Percentiles rank a stretch among this genome's conserved stretches.
phyloP scores from a whole-genome alignment of 441 rosid species.

The Pelargonium fulgidum region DNA sequence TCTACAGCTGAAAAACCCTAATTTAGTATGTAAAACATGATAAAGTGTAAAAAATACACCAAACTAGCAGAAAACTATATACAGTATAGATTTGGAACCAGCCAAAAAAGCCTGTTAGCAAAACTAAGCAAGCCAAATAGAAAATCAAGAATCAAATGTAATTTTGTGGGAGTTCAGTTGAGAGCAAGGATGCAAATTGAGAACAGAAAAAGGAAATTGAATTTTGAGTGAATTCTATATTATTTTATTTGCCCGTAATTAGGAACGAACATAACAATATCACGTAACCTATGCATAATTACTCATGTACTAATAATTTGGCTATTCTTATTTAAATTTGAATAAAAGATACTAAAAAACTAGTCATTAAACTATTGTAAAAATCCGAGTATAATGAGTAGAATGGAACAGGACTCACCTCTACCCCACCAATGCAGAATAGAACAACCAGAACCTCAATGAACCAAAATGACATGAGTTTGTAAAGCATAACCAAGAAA shows the following conservation, averaged over 20 bases:
- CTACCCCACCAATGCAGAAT: slow-evolving; percentile 62
- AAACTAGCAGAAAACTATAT: not conserved
- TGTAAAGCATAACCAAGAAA: slow-evolving; percentile 64
- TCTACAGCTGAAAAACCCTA: not conserved
- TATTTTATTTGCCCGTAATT: not conserved
- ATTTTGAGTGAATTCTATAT: not conserved
- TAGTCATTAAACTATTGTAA: not conserved
- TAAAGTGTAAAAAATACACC: not conserved
- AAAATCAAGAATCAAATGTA: not conserved
- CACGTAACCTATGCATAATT: slow-evolving; percentile 6
- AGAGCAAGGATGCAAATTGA: not conserved
- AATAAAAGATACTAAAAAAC: not conserved
- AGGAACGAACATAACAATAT: not conserved
- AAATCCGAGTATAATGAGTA: not conserved
- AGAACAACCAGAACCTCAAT: slow-evolving; percentile 59
- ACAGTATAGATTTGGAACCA: not conserved
- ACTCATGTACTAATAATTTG: slow-evolving; percentile 4
- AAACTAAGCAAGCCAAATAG: slow-evolving; percentile 1
- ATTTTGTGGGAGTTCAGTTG: not conserved
- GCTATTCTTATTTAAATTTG: not conserved
- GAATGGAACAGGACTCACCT: slow-evolving; percentile 29
- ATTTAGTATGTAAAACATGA: not conserved
- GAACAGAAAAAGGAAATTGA: not conserved
- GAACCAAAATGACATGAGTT: slow-evolving; percentile 60
- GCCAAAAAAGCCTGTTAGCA: not conserved